Evolutionary conservation across 2,329 filamentous ascomycete genomes (phyloP), one percentile per base, ranked within the genome.

Genomic region (Boeremia lycopersici): DNA sequence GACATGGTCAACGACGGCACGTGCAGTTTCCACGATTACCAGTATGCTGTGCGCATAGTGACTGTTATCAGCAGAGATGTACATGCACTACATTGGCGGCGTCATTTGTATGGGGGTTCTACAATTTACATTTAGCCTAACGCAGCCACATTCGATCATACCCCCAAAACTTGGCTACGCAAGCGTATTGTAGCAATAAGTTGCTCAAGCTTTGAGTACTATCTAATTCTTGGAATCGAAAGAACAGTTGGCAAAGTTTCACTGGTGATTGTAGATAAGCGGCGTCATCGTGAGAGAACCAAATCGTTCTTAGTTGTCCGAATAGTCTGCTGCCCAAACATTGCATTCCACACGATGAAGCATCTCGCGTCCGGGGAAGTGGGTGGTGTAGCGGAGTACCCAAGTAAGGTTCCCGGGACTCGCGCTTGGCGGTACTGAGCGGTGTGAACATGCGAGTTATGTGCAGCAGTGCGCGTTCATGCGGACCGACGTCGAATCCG

Each of bases 281-380:
- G 15, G 25, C 28, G 26, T 23, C 13, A 25, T 38, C 25, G n/a
- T n/a, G 19, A 23, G n/a, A 23, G 33, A 43, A 13, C 11, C 34
- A 10, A n/a, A 15, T 33, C 13, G 19, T 31, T 25, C n/a, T 17
- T 9, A 46, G 45, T 41, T 34, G 15, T 23, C 47, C 46, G 46
- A 47, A 31, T 36, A 36, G 31, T 42, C 30, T 50, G 35, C 26
- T 15, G 41, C 30, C 40, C 17, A 36, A 50, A 47, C 42, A 41
- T 55, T 46, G 52, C 46, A 50, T 17, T 26, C 30, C 30, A 42
- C 19, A 26, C 46, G 41, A 49, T 15, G 31, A 29, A 15, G 25
- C 11, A 26, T 17, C 36, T 42, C 46, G 41, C 46, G 31, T 53
- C 52, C 36, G 52, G 46, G 46, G 52, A 55, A 50, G 46, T 55